Percentiles rank a stretch among this genome's conserved stretches.
phyloP scores from a whole-genome alignment of 2,329 filamentous ascomycete genomes.

The Claviceps monticola region DNA sequence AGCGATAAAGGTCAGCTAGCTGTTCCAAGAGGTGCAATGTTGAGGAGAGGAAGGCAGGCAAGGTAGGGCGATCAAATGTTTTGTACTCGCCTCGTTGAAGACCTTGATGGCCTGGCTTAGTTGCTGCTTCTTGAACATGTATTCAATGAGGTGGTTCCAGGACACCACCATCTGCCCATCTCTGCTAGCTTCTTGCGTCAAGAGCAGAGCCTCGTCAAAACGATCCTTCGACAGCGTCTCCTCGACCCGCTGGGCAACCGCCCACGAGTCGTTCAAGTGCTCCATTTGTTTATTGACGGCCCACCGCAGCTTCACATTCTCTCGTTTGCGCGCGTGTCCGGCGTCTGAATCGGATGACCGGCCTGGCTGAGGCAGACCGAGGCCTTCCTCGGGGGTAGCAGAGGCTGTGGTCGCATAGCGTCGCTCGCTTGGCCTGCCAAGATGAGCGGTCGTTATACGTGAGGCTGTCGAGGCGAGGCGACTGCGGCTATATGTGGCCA shows the following conservation, averaged over 20 bases:
- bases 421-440: slow-evolving; percentile 6
- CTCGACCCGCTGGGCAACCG: slow-evolving; percentile 55
- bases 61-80: no score
- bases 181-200: slow-evolving; percentile 58
- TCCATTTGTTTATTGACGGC: slow-evolving; percentile 41
- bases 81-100: slow-evolving; percentile 63
- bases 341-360: slow-evolving; percentile 8
- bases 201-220: slow-evolving; percentile 50
- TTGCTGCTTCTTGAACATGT: slow-evolving; percentile 47
- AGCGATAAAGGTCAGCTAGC: neutral
- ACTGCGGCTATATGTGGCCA: slow-evolving; percentile 3
- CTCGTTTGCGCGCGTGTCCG: slow-evolving; percentile 8
- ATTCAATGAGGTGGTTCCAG: slow-evolving; percentile 78
- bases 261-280: slow-evolving; percentile 55
- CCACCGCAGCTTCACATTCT: slow-evolving; percentile 18
- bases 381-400: neutral
- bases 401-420: slow-evolving; percentile 6
- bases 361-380: slow-evolving; percentile 13
- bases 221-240: slow-evolving; percentile 44
- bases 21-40: neutral
- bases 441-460: neutral
- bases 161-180: slow-evolving; percentile 53
- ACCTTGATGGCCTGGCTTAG: slow-evolving; percentile 57
- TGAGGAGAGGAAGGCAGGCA: neutral
- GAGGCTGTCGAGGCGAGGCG: neutral